Conservation (phyloP, 371 early-diverging fungal genomes). For the Mortierella sp. region DNA sequence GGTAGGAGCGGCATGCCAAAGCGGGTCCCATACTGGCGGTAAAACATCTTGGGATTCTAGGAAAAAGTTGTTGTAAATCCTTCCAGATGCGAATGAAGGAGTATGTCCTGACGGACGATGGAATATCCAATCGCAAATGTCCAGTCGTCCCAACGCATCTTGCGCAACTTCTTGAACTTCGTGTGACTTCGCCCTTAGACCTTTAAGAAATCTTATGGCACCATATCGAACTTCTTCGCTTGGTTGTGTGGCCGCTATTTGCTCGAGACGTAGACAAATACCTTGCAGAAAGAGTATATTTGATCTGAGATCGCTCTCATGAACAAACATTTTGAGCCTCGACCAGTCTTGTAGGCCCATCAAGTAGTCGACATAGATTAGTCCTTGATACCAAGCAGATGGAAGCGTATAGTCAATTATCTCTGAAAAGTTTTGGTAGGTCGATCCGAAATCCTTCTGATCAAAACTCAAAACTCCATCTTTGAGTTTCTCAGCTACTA, state of each 20-base stretch:
- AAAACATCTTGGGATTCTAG: background rate
- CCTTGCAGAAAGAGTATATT: background rate
- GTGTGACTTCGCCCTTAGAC: too few relatives aligned
- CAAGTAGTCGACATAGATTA: constrained; percentile 3
- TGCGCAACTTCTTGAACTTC: too few relatives aligned
- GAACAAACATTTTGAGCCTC: background rate
- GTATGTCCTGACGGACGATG: too few relatives aligned
- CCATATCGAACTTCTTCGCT: background rate
- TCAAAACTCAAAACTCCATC: background rate
- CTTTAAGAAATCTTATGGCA: background rate
- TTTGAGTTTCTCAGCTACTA: background rate
- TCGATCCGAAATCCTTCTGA: background rate
- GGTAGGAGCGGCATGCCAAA: constrained; percentile 2
- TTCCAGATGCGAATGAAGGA: too few relatives aligned
- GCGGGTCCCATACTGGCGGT: constrained; percentile 10
- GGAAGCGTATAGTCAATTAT: background rate
- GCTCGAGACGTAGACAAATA: background rate
- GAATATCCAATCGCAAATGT: too few relatives aligned
- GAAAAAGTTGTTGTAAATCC: background rate
- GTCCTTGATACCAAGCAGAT: constrained; percentile 3
- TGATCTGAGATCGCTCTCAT: background rate
- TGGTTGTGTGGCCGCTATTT: background rate
- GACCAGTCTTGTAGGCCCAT: background rate
- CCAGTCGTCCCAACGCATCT: too few relatives aligned
- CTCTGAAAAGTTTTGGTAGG: background rate